Conservation (phyloP, 2,329 filamentous ascomycete genomes). For the Fusarium beomiforme region DNA sequence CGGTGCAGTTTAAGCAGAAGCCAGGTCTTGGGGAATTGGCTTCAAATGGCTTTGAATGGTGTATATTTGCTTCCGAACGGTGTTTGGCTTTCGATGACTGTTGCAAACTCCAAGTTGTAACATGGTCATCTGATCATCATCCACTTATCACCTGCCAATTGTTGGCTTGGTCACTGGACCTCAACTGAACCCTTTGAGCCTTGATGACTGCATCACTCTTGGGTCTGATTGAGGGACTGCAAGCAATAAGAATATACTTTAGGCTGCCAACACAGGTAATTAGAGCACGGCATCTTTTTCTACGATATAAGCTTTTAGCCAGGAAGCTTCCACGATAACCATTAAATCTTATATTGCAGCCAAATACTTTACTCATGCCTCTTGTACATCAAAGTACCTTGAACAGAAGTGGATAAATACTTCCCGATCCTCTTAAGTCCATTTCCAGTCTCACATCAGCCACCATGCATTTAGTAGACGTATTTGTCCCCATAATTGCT, state of each 20-base stretch:
- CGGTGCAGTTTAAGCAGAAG: no score
- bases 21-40: no score
- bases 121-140: neutral
- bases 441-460: neutral
- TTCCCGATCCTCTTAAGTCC: no score
- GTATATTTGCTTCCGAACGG: accelerated
- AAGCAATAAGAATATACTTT: no score
- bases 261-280: no score
- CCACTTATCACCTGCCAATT: neutral
- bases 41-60: accelerated
- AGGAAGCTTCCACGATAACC: no score
- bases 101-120: no score
- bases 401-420: neutral
- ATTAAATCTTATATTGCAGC: no score
- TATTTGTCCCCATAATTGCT: neutral
- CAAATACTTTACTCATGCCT: no score
- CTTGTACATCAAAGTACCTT: neutral
- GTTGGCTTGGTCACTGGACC: neutral
- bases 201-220: neutral
- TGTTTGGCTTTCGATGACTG: neutral
- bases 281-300: no score
- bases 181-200: neutral
- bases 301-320: no score
- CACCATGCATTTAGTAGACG: neutral
- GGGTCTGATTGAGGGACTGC: no score